A percentile compares a stretch with the other conserved stretches of the same genome.
Conservation (phyloP, 768 basidiomycete species). For the Naganishia vishniacii region DNA sequence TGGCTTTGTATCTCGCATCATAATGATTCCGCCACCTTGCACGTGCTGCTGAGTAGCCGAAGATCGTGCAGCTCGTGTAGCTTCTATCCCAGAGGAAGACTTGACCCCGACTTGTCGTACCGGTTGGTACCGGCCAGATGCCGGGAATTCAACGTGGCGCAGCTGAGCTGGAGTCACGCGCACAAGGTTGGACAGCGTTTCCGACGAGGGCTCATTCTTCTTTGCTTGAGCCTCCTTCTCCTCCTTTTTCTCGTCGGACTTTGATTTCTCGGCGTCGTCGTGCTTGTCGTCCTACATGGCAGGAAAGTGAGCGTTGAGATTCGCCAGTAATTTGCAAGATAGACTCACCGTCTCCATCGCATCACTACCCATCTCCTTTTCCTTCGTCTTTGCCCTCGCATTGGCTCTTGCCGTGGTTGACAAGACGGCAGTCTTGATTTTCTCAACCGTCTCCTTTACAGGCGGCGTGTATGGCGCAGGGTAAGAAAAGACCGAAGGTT, state of each 20-base stretch:
- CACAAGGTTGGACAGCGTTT: constrained; percentile 77
- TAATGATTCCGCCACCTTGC: constrained; percentile 80
- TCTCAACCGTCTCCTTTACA: constrained; percentile 84
- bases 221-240: constrained; percentile 56
- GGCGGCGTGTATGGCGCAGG: constrained; percentile 77
- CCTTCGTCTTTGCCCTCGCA: constrained; percentile 78
- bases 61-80: constrained; percentile 2
- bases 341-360: constrained; percentile 71
- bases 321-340: no score
- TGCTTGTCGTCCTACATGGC: constrained; percentile 55
- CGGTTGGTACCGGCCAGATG: constrained; percentile 71
- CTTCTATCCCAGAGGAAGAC: constrained; percentile 29
- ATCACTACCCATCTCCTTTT: constrained; percentile 69
- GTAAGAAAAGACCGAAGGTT: constrained; percentile 87
- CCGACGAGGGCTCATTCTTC: constrained; percentile 63
- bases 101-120: constrained; percentile 65
- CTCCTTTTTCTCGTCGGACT: constrained; percentile 53
- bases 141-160: constrained; percentile 73
- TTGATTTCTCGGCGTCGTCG: constrained; percentile 52
- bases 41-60: constrained; percentile 21
- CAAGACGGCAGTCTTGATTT: constrained; percentile 88
- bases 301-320: no score
- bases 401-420: constrained; percentile 97
- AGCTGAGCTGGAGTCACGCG: constrained; percentile 87
- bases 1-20: constrained; percentile 69